Conservation (phyloP, 148 eudicot species). For the Limonium bicolor region DNA sequence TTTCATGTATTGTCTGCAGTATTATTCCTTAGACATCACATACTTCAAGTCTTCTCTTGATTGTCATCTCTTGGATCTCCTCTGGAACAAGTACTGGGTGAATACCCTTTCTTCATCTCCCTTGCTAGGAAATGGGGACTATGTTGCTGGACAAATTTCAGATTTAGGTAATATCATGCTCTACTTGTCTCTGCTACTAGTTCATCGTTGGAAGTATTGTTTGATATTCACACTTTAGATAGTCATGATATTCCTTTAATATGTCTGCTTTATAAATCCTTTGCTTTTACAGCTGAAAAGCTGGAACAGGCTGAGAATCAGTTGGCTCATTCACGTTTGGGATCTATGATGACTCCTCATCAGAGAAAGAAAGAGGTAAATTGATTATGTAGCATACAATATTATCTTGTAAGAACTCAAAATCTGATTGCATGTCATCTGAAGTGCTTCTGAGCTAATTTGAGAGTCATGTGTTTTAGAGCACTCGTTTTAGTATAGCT, state of each 20-base stretch:
- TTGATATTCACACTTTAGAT: neutral
- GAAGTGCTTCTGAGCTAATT: no score
- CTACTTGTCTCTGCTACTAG: neutral
- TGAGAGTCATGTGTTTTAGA: no score
- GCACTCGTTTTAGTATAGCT: no score
- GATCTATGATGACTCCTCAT: conserved; percentile 41
- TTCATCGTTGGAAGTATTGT: neutral
- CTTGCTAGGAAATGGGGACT: conserved; percentile 84
- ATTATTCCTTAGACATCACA: conserved; percentile 83
- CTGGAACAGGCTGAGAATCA: conserved; percentile 95
- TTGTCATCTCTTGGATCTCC: conserved; percentile 88
- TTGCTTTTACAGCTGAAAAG: conserved; percentile 62
- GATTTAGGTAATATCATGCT: conserved; percentile 52
- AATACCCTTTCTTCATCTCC: conserved; percentile 97
- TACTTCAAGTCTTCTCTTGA: conserved; percentile 98
- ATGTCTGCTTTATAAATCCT: neutral
- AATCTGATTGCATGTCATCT: no score
- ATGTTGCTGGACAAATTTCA: conserved; percentile 93
- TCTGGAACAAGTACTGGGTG: conserved; percentile 99
- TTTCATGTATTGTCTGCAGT: conserved; percentile 35
- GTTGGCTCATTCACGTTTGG: conserved; percentile 73
- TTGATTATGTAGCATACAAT: no score
- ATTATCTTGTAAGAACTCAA: no score
- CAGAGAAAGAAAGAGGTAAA: conserved; percentile 91
- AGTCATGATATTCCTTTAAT: neutral